Percentiles rank a stretch among this genome's conserved stretches.
These are phyloP conservation scores for Rubia tinctorum DNA, from an alignment of 305 asterid species.

Conservation along the genomic window DNA sequence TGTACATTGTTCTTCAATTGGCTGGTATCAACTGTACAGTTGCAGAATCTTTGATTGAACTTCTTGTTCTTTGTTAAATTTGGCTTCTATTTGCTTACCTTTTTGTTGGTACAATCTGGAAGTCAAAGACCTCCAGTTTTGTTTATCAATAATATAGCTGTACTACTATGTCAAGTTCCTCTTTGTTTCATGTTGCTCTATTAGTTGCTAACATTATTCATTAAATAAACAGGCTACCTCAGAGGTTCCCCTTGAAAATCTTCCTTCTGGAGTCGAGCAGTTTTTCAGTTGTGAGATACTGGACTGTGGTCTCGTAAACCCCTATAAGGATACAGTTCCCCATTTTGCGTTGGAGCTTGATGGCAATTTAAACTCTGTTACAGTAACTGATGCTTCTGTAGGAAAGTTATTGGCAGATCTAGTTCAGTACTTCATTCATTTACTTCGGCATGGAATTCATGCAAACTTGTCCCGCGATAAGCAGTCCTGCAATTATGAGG, in stretches of 20 bases:
- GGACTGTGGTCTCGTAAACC: conserved; percentile 37
- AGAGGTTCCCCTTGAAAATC: conserved; percentile 56
- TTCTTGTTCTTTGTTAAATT: not conserved
- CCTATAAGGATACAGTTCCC: conserved; percentile 53
- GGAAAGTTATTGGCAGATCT: conserved; percentile 65
- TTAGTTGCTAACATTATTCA: not conserved
- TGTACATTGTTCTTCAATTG: not conserved
- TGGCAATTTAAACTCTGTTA: conserved; percentile 53
- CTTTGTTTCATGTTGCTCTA: conserved; percentile 10
- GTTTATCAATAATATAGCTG: not conserved
- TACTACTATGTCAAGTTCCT: not conserved
- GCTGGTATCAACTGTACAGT: not conserved
- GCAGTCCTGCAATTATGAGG: conserved; percentile 30
- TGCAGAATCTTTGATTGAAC: not conserved
- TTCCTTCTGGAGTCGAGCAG: conserved; percentile 65
- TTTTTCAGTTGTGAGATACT: conserved; percentile 56
- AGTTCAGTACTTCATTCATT: conserved; percentile 66
- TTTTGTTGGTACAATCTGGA: not conserved
- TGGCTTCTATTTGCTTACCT: not conserved
- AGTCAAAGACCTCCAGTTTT: not conserved
- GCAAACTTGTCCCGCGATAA: conserved; percentile 30
- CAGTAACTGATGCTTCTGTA: conserved; percentile 52
- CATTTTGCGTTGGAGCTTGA: conserved; percentile 65
- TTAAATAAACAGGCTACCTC: conserved; percentile 73
- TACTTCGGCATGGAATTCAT: conserved; percentile 44